A percentile compares a stretch with the other conserved stretches of the same genome.
Evolutionary conservation across 495 filamentous ascomycete species (phyloP).

Genomic region (Aspergillus incahuasiensis): DNA sequence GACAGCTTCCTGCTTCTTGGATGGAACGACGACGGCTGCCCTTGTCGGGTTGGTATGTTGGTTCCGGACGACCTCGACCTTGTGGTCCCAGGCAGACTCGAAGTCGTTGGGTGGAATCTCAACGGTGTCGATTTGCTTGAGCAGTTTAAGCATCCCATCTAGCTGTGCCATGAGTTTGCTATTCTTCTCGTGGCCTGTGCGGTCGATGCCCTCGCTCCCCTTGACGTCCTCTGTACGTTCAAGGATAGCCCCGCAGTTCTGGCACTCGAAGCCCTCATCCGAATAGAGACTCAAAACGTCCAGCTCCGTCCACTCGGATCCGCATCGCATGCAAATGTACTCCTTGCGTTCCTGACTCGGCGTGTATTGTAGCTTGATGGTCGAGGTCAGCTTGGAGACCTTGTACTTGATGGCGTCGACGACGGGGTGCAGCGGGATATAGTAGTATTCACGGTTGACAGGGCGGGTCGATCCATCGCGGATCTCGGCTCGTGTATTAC

Average conservation of each 20-base stretch:
- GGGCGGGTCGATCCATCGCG: slow-evolving; percentile 77
- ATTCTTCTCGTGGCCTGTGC: slow-evolving; percentile 78
- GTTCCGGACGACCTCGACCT: slow-evolving; percentile 46
- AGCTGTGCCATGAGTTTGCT: slow-evolving; percentile 84
- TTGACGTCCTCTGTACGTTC: slow-evolving; percentile 61
- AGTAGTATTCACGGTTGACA: slow-evolving; percentile 87
- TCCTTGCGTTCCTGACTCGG: slow-evolving; percentile 85
- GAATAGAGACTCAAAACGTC: slow-evolving; percentile 71
- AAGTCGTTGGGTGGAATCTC: slow-evolving; percentile 85
- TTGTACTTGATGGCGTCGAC: slow-evolving; percentile 97
- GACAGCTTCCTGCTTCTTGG: slow-evolving; percentile 58
- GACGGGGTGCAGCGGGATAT: slow-evolving; percentile 87
- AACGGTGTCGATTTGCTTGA: slow-evolving; percentile 79
- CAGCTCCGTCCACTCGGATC: slow-evolving; percentile 75
- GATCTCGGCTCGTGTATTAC: slow-evolving; percentile 73
- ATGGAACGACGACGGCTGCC: slow-evolving; percentile 39
- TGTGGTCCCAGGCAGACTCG: slow-evolving; percentile 63
- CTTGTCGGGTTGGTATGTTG: slow-evolving; percentile 51
- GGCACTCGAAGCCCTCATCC: slow-evolving; percentile 71
- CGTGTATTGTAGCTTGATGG: slow-evolving; percentile 74
- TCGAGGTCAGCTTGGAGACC: slow-evolving; percentile 75
- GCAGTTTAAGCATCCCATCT: slow-evolving; percentile 72
- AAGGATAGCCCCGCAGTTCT: slow-evolving; percentile 70
- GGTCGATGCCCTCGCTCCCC: slow-evolving; percentile 48
- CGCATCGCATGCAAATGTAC: slow-evolving; percentile 77